A percentile compares a stretch with the other conserved stretches of the same genome.
phyloP scores from a whole-genome alignment of 352 stramenopile genomes.

The Phytophthora litchii region DNA sequence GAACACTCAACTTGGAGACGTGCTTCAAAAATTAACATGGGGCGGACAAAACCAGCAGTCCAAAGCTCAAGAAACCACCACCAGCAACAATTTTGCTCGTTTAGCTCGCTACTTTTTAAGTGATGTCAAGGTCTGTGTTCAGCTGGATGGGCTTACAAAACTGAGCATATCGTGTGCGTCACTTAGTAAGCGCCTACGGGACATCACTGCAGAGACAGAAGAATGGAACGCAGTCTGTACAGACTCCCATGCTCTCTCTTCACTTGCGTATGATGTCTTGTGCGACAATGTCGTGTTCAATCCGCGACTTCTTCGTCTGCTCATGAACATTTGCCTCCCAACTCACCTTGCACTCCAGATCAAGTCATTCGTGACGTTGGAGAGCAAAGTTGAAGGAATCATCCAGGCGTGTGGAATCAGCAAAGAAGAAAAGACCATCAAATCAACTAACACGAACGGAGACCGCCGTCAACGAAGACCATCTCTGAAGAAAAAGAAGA shows the following conservation, averaged over 20 bases:
- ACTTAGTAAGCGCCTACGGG: constrained; percentile 50
- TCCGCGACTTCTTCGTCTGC: constrained; percentile 50
- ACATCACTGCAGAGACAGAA: constrained; percentile 26
- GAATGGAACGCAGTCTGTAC: constrained; percentile 7
- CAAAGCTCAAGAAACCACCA: constrained; percentile 3
- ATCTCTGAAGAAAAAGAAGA: constrained; percentile 11
- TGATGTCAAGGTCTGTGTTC: constrained; percentile 41
- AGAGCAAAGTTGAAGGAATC: constrained; percentile 45
- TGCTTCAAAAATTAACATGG: constrained; percentile 20
- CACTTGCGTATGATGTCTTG: constrained; percentile 49
- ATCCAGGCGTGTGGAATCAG: constrained; percentile 49
- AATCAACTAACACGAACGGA: neutral
- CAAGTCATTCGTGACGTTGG: constrained; percentile 34
- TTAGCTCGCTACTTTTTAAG: constrained; percentile 42
- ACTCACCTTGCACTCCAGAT: constrained; percentile 26
- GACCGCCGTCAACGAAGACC: neutral
- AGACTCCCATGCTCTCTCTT: constrained; percentile 26
- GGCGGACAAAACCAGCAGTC: neutral
- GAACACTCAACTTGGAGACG: constrained; percentile 24
- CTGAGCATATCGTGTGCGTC: constrained; percentile 43
- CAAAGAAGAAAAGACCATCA: neutral
- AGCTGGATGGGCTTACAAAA: constrained; percentile 45
- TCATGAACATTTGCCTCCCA: constrained; percentile 53
- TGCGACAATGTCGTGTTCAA: constrained; percentile 78
- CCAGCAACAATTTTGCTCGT: constrained; percentile 26